A percentile compares a stretch with the other conserved stretches of the same genome.
These are phyloP conservation scores for Aspergillus uvarum DNA, from an alignment of 2,329 filamentous ascomycete species.

Conservation along the genomic window DNA sequence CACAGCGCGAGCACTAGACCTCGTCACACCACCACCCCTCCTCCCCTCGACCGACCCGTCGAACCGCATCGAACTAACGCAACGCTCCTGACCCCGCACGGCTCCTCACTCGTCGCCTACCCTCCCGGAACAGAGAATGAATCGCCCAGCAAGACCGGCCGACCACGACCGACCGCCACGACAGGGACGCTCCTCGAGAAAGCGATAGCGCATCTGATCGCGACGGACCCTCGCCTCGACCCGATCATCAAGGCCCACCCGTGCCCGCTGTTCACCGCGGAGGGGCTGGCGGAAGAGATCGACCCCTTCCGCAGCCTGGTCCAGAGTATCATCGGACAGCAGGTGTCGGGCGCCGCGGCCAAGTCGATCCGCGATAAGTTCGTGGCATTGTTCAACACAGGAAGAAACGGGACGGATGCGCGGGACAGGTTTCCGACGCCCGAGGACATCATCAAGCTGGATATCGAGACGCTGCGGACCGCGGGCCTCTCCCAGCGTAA, in stretches of 20 bases:
- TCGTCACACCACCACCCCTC: slow-evolving; percentile 48
- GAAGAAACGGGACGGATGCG: slow-evolving; percentile 21
- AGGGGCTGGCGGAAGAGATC: slow-evolving; percentile 77
- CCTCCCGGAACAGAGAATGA: slow-evolving; percentile 39
- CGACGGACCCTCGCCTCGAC: slow-evolving; percentile 69
- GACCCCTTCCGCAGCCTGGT: slow-evolving; percentile 84
- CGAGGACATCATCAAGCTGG: slow-evolving; percentile 63
- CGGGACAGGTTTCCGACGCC: slow-evolving; percentile 69
- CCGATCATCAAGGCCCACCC: slow-evolving; percentile 70
- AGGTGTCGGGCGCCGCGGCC: slow-evolving; percentile 91
- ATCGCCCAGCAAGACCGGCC: slow-evolving; percentile 43
- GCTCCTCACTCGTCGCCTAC: slow-evolving; percentile 50
- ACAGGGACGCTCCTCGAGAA: slow-evolving; percentile 71
- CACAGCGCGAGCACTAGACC: slow-evolving; percentile 43
- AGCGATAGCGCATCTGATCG: slow-evolving; percentile 72
- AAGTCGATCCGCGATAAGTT: slow-evolving; percentile 86
- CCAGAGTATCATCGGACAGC: slow-evolving; percentile 91
- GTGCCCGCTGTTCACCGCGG: slow-evolving; percentile 76
- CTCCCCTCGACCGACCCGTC: slow-evolving; percentile 45
- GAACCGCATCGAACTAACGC: slow-evolving; percentile 51
- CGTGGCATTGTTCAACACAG: slow-evolving; percentile 64
- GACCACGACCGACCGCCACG: slow-evolving; percentile 53
- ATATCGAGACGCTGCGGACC: slow-evolving; percentile 69
- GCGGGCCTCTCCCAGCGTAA: slow-evolving; percentile 92
- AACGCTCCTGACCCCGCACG: slow-evolving; percentile 49